Evolutionary conservation across 2,329 filamentous ascomycete genomes (phyloP), one percentile per base, ranked within the genome.

Genomic region (Samsoniella hepiali): DNA sequence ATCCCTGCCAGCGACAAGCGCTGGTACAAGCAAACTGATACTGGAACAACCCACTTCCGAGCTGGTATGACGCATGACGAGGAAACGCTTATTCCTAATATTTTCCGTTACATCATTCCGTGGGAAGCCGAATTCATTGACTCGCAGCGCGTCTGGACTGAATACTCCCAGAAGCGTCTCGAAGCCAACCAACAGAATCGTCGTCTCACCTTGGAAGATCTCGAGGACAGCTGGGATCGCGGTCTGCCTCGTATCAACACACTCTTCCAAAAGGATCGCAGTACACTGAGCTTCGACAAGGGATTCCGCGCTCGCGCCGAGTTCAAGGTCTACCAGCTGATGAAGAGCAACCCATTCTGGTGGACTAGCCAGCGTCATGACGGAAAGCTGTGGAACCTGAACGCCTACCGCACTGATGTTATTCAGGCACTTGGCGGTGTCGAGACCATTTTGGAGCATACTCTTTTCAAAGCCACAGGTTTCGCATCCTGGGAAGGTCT

Each of bases 41-140:
- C 91, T 42, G 96, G 95, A 34, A 93, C 99, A 58, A 98, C 94
- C 7, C 95, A 99, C 75, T 99, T 96, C 81, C 89, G 95, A 65
- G 91, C 93, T 65, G 95, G 95, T 78, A 99, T 99, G 95, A 95
- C 93, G 27, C 93, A 98, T 71, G 93, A 98, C 67, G 94, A 98
- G 74, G 95, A 99, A 77, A 98, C 95, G 0, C 79, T 99, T 60
- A 99, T 99, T 65, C 95, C 95, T 10, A 98, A 99, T 74, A 99
- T 99, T 70, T 98, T 98, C 88, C 88, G 95, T 65, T 99, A 99
- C 78, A 98, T 99, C 74, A 97, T 98, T 68, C 94, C 95, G 0
- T 99, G 95, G 95, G 95, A 99, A 75, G 91, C 94, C 1, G 95
- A 99, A 75, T 99, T 99, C 77, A 96, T 98, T 69, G 96, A 99